Base-by-base conservation (phyloP, 2,329 filamentous ascomycete genomes). In the Diaporthe citrichinensis region DNA sequence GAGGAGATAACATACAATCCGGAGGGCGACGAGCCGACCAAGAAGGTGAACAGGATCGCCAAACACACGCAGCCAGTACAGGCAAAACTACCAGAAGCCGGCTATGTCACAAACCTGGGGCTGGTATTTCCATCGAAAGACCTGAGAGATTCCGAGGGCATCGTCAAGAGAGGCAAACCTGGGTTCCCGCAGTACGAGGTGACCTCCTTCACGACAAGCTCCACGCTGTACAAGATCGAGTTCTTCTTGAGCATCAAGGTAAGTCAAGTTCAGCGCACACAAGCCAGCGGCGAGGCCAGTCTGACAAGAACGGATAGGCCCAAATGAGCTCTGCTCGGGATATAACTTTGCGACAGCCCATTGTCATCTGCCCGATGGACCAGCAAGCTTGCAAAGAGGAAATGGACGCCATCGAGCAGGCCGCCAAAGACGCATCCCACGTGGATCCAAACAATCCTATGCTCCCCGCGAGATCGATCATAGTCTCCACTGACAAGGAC, bases 1-100 rank as follows among this genome's bases (percentile, higher is more conserved):
- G 97, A 99, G 84, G 96, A 98, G 83, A 98, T 98, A 76, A 97
- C 97, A n/a, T 99, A 94, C 85, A 98, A 99, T 79, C 97, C 97
- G 41, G 96, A 98, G 84, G 97, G 97, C 67, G 97, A 98, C 81
- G 97, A 98, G 82, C 95, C 96, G 39, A 94, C 94, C 44, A 94
- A 95, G 78, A 98, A 98, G 84, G 88, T 95, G 79, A 98, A 98
- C 84, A 94, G 93, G 74, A 87, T 99, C 78, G 93, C 94, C 36
- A 97, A 95, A 83, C 94, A 96, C 80, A 93, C 93, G 1, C 95
- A 98, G 81, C 87, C 88, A 0, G 92, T 99, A 41, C 94, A 94
- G 69, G 91, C 94, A 72, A 97, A 94, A 84, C 88, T 99, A 86
- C 95, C 97, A 3, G 96, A 98, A 82, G 92, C 94, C 6, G 97